These are phyloP conservation scores for Rhizomucor miehei DNA, from an alignment of 371 early-diverging fungal species.

Conservation along the genomic window DNA sequence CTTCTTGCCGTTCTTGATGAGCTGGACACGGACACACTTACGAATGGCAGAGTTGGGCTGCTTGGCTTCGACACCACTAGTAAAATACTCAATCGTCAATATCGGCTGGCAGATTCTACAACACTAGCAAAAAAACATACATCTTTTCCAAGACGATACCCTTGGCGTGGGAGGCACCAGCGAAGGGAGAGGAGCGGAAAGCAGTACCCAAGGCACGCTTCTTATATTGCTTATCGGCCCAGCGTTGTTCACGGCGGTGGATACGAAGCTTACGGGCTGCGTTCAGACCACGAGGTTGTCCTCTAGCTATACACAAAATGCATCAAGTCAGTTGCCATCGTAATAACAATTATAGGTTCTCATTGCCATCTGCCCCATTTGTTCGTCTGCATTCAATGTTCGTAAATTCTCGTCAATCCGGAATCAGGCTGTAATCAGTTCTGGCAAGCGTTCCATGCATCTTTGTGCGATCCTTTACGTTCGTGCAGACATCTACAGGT, in stretches of 20 bases:
- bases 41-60: slow-evolving; percentile 99
- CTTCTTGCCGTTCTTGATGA: slow-evolving; percentile 99
- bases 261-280: slow-evolving; percentile 98
- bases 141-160: slow-evolving; percentile 99
- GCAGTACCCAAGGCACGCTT: slow-evolving; percentile 98
- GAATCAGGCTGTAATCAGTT: background rate
- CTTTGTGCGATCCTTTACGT: background rate
- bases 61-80: slow-evolving; percentile 99
- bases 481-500: background rate
- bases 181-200: slow-evolving; percentile 96
- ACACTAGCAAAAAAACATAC: slow-evolving; percentile 44
- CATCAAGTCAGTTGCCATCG: background rate
- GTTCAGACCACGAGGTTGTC: slow-evolving; percentile 97
- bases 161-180: slow-evolving; percentile 99
- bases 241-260: slow-evolving; percentile 95
- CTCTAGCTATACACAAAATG: slow-evolving; percentile 86
- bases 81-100: too few species aligned
- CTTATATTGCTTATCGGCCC: slow-evolving; percentile 99
- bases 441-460: background rate
- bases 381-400: background rate
- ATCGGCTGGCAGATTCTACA: background rate
- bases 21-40: slow-evolving; percentile 99
- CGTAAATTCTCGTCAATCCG: background rate
- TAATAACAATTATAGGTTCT: background rate
- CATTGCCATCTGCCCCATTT: background rate